Evolutionary conservation across 306 rosid species (phyloP), one percentile per base, ranked within the genome.

Genomic region (Acmispon strigosus): DNA sequence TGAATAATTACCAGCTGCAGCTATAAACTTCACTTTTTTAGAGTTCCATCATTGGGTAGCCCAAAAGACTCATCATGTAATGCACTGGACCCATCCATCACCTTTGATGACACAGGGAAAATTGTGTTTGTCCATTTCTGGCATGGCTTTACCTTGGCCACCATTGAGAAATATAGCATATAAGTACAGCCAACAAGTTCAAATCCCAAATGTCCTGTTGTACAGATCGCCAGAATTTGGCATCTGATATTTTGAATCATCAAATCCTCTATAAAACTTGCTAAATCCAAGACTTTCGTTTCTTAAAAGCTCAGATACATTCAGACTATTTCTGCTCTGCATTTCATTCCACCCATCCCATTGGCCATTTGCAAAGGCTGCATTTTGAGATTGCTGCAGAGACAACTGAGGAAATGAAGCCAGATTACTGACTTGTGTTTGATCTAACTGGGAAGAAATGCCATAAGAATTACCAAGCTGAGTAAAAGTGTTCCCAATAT

Each of bases 331-430:
- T 65, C 90, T 91, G 52, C 83, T 81, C 70, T 86, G 91, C 75
- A 83, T 73, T 55, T 90, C 87, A 78, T 81, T 92, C 96, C 98
- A 88, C 60, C 90, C 85, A 76, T 86, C 96, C 93, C 91, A 90
- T 58, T 88, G 92, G 41, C 96, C 91, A 80, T 85, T 91, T 61
- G 96, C 61, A 79, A 84, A 59, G 49, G 68, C 67, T 11, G 86
- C 77, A 79, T 84, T 90, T 79, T 93, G 81, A 57, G 96, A 69
- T 60, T 88, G 96, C 79, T 88, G 96, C 18, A 81, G 73, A 58
- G 98, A 78, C 75, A 88, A 49, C 70, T 90, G 98, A n/a, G 90
- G 84, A 82, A 75, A 90, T 15, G 88, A 85, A 14, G 91, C 78
- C 44, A 90, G 51, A 83, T 80, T 85, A 81, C 65, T 81, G 17